Base-by-base conservation (phyloP, 306 rosid species). In the Dicorynia guianensis region DNA sequence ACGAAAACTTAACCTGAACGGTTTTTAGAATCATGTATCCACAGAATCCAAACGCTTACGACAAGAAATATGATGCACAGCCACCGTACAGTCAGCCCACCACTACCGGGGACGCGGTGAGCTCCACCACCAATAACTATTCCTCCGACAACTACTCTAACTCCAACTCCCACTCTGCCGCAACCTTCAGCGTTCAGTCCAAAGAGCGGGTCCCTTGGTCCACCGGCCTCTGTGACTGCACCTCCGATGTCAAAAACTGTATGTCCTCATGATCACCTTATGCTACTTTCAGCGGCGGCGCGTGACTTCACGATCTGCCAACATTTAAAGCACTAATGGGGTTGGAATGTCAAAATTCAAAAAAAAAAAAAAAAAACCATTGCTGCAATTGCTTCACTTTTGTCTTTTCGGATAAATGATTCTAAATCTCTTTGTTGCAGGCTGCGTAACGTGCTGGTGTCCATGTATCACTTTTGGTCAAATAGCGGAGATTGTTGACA, bases 391-490 rank as follows among this genome's bases (percentile, higher is more conserved):
- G 30, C 30, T 25, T 25, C 2, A 25, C 1, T 25, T 25, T 25
- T 25, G 1, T 25, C 2, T 25, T 25, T 25, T 2, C 30, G 30
- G 30, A 25, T 25, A 25, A 25, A 25, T 25, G 30, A 25, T 25
- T 25, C 30, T 25, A 1, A 25, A 25, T 4, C 5, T 25, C 56
- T 1, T 30, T 56, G 1, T 6, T 36, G 62, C 56, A 73, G 78
- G 78, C 3, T 60, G 60, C 39, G 1, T 47, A 7, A 61, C 78
- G 7, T 60, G 11, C 3, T 61, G 58, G 39, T 73, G 60, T 36
- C 78, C 78, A 0, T 60, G 60, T 43, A 15, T 60, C 30, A 73
- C 78, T 9, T 60, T 73, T 39, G 78, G 78, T 25, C 78, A 61
- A 61, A 35, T 73, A 9, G 59, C 78, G n/a, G 78, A 73, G 60